These are phyloP conservation scores for Diaporthe ilicicola DNA, from an alignment of 2,329 filamentous ascomycete genomes.

Conservation along the genomic window DNA sequence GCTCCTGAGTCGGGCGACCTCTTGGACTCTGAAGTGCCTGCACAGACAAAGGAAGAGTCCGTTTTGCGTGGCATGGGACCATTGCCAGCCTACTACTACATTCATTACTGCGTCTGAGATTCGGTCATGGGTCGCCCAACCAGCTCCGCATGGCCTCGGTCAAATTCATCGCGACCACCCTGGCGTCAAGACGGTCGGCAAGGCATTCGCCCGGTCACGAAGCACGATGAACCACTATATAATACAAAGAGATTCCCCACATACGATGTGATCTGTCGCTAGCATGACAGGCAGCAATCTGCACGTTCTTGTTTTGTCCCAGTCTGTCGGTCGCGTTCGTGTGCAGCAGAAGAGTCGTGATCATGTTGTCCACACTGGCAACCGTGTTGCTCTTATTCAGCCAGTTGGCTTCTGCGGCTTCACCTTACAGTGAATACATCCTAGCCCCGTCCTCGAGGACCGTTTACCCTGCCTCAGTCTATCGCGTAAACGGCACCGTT, in stretches of 20 bases:
- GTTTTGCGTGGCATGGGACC: background rate
- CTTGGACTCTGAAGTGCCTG: background rate
- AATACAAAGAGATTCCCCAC: background rate
- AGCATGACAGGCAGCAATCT: background rate
- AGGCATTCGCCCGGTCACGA: background rate
- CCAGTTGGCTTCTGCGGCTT: constrained; percentile 6
- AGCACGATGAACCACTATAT: background rate
- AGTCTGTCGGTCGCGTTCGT: too few species aligned
- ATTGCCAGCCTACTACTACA: background rate
- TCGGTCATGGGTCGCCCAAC: background rate
- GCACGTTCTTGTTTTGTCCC: background rate
- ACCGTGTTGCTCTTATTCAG: background rate
- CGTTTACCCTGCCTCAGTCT: constrained; percentile 32
- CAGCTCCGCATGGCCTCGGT: constrained; percentile 12
- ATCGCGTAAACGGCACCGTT: constrained; percentile 34
- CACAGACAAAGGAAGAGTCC: background rate
- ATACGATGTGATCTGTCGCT: too few species aligned
- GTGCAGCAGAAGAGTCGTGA: background rate
- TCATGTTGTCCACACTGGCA: background rate
- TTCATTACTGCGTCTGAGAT: background rate
- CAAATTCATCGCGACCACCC: constrained; percentile 10
- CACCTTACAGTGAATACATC: constrained; percentile 35
- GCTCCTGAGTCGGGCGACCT: constrained; percentile 1
- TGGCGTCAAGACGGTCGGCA: background rate
- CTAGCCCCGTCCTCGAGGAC: constrained; percentile 34